These are phyloP conservation scores for Pachyrhizus erosus DNA, from an alignment of 306 rosid species.

Conservation along the genomic window DNA sequence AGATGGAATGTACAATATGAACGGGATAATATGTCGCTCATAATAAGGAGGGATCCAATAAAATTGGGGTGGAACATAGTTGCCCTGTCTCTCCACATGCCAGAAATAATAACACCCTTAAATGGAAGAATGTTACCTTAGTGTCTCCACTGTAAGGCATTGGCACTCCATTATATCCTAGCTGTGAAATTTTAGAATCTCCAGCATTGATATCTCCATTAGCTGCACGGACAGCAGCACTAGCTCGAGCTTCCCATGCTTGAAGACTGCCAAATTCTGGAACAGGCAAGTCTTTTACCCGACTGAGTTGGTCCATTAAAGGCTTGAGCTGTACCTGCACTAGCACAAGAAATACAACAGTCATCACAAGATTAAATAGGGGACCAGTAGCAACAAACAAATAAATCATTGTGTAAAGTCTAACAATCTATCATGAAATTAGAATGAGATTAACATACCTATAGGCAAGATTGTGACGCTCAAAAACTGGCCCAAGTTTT, in stretches of 20 bases:
- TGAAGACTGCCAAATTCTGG: conserved; percentile 93
- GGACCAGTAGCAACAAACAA: conserved; percentile 39
- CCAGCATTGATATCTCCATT: conserved; percentile 74
- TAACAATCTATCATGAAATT: background rate
- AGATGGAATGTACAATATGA: background rate
- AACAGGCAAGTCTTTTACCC: conserved; percentile 90
- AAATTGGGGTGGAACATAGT: background rate
- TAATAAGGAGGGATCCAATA: conserved; percentile 1
- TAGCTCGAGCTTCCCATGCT: conserved; percentile 97
- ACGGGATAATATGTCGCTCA: conserved; percentile 12
- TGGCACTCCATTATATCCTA: conserved; percentile 83
- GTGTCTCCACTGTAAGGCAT: conserved; percentile 96
- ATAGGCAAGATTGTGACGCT: background rate
- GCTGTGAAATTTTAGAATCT: conserved; percentile 74
- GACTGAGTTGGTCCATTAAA: conserved; percentile 79
- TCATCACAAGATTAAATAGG: conserved; percentile 23
- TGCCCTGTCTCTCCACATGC: background rate
- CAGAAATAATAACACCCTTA: conserved; percentile 28
- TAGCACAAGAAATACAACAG: conserved; percentile 8
- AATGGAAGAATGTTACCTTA: conserved; percentile 62
- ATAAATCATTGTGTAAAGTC: background rate
- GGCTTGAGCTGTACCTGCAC: conserved; percentile 92
- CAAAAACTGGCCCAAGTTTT: background rate
- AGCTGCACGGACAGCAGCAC: conserved; percentile 80
- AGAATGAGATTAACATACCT: conserved; percentile 12